Conservation (phyloP, 2,329 filamentous ascomycete species). For the Zymoseptoria crescenta region DNA sequence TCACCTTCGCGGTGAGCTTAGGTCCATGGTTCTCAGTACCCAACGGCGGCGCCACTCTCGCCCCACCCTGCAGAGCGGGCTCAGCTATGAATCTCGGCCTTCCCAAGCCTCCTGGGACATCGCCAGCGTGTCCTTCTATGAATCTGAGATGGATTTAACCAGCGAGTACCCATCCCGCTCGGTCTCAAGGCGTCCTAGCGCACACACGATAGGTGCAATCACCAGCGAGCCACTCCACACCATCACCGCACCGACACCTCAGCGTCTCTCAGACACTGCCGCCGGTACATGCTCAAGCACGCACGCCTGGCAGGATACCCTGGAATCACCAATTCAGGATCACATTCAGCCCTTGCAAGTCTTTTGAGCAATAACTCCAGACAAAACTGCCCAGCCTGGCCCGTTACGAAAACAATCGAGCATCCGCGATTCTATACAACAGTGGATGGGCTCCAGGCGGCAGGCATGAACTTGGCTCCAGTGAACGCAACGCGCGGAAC, state of each 20-base stretch:
- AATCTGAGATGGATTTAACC: conserved; percentile 4
- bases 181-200: neutral
- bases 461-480: no score
- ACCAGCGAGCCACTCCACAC: neutral
- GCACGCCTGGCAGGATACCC: neutral
- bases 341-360: neutral
- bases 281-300: neutral
- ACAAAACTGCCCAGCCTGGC: neutral
- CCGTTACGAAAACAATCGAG: neutral
- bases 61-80: neutral
- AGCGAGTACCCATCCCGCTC: neutral
- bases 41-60: conserved; percentile 4
- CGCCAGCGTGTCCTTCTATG: conserved; percentile 12
- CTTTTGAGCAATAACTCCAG: neutral
- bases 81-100: neutral
- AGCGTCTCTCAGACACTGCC: neutral
- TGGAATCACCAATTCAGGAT: neutral
- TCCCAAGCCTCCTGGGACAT: conserved; percentile 11
- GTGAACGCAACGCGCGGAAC: no score
- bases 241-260: neutral
- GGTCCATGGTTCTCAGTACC: conserved; percentile 7
- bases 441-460: neutral
- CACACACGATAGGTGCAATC: neutral
- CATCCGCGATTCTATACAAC: neutral
- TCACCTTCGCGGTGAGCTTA: conserved; percentile 1